Base-by-base conservation (phyloP, 176 grass and related monocot species). In the Carex myosuroides region DNA sequence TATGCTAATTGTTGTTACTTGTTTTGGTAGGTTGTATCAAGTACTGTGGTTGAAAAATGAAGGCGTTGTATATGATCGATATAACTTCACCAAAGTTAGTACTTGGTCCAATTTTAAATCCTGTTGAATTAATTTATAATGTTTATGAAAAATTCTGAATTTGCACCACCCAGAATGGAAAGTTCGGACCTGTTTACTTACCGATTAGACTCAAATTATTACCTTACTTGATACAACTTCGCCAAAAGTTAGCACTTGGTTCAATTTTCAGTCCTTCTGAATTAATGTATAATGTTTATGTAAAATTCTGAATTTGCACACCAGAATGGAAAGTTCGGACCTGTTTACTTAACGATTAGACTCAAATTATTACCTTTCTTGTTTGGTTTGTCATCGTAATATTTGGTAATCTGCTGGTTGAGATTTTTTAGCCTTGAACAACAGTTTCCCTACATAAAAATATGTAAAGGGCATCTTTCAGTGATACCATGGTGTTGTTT, bases 61-160 rank as follows among this genome's bases (percentile, higher is more conserved):
- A 48, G 95, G 92, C 21, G 93, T 91, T 79, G 90, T 88, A 73
- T 98, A 98, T 35, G 87, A 98, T 56, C 90, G 82, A 13, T 33
- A 91, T 82, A 91, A 98, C 81, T 92, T 98, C 46, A 91, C 79
- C 81, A 89, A 94, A 70, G 95, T 97, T 88, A 88, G 81, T 83
- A 58, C 11, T 70, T 70, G 13, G 10, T 41, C 86, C 10, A n/a
- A 41, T 66, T 65, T 85, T 78, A 8, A 71, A 20, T 71, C 73
- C 4, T 29, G 11, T 57, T 56, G 14, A 3, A 5, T 33, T 17
- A 71, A 30, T 57, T 57, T 78, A 33, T 77, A 57, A 18, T 33
- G 52, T 55, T 78, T 32, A 26, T 33, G 22, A 35, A 78, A 13
- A 13, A 50, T 24, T 50, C 44, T 53, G 26, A 78, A 17, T 35